Base-by-base conservation (phyloP, 192 early-diverging fungal species). In the Bifiguratus adelaidae region DNA sequence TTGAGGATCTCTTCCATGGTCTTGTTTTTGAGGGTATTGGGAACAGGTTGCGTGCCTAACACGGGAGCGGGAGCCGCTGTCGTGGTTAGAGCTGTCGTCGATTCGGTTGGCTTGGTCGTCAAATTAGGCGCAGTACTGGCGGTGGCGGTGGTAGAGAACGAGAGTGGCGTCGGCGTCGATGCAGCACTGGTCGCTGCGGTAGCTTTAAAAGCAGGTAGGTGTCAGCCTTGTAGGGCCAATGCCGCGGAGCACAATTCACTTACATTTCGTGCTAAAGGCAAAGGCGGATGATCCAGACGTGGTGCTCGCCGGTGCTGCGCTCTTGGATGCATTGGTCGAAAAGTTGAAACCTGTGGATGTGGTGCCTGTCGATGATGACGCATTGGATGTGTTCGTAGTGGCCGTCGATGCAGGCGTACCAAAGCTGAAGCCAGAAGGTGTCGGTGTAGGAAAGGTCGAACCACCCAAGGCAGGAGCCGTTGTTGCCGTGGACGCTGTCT, bases 1-100 rank as follows among this genome's bases (percentile, higher is more conserved):
- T 88, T 82, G 26, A 92, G 58, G 35, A 98, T 88, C 48, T 92
- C 91, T 48, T 92, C 88, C 65, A 98, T 71, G 20, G 86, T 91
- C 65, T 85, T 91, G 45, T 80, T 83, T 53, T 89, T 81, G 53
- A 93, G 52, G 24, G 79, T 65, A 25, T 76, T 58, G 18, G 74
- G 63, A 33, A 71, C 65, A 3, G 73, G 58, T 7, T 44, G 43
- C 21, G 38, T 33, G 5, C 34, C 21, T 9, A 52, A 30, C 3
- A 48, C 26, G 11, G 46, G 7, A 7, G 57, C 20, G 6, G 72
- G 52, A 11, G 43, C 52, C 1, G 65, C 53, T 41, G 20, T 57
- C 4, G 70, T 65, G 9, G 73, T 70, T 35, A 60, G 51, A 13
- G 68, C 43, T 1, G 67, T 50, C 3, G 68, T 30, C 18, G 56